Evolutionary conservation across 257 asterid genomes (phyloP).

Genomic region (Solanum medicagineum): DNA sequence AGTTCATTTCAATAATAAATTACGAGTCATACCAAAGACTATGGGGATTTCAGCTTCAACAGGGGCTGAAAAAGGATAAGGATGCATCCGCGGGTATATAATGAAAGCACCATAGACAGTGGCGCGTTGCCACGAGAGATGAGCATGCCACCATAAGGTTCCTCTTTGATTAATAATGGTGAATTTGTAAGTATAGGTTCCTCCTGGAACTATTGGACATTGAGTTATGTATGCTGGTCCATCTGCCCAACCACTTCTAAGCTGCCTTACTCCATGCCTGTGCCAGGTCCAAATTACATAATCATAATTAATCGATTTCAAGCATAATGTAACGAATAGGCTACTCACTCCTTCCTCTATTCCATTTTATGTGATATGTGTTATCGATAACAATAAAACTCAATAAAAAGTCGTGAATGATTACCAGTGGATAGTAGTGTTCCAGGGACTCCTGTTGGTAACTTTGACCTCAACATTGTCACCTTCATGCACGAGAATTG

Average conservation of each 20-base stretch:
- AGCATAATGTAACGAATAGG: background rate
- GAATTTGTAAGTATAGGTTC: constrained; percentile 45
- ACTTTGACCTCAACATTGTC: constrained; percentile 52
- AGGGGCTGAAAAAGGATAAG: constrained; percentile 34
- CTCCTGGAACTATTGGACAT: constrained; percentile 53
- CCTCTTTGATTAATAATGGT: constrained; percentile 44
- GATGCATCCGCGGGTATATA: constrained; percentile 38
- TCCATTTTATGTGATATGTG: background rate
- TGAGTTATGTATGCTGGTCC: constrained; percentile 81
- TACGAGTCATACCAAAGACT: constrained; percentile 29
- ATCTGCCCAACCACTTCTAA: constrained; percentile 73
- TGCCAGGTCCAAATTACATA: background rate
- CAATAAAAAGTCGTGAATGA: background rate
- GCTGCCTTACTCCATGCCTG: constrained; percentile 74
- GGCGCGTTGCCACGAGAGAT: constrained; percentile 78
- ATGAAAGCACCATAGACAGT: constrained; percentile 71
- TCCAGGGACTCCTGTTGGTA: constrained; percentile 34
- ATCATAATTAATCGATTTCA: background rate
- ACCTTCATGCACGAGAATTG: constrained; percentile 59
- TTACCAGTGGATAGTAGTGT: constrained; percentile 77
- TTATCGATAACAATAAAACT: background rate
- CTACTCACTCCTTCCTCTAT: background rate
- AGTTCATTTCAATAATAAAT: background rate
- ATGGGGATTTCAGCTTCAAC: constrained; percentile 26
- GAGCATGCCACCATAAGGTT: constrained; percentile 88